Evolutionary conservation across 345 rosid species (phyloP).

Genomic region (Rhodamnia rubescens): DNA sequence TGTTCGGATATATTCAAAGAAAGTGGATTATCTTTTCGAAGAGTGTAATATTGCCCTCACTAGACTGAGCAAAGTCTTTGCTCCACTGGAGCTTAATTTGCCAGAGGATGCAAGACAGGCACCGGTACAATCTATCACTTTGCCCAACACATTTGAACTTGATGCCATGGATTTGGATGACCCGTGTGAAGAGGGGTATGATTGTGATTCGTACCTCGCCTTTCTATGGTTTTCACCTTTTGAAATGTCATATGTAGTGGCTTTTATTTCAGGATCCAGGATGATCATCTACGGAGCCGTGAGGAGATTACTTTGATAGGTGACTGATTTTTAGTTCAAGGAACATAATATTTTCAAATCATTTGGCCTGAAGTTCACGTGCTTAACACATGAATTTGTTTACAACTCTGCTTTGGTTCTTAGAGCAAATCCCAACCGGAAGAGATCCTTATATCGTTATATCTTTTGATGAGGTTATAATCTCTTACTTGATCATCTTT

Average conservation of each 20-base stretch:
- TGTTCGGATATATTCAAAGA: conserved; percentile 77
- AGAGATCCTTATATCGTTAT: conserved; percentile 50
- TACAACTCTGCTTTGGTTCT: neutral
- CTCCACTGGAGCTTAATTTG: conserved; percentile 36
- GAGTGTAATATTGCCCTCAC: conserved; percentile 38
- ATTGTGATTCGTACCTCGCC: neutral
- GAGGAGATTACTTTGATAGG: conserved; percentile 79
- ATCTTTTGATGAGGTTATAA: conserved; percentile 54
- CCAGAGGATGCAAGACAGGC: conserved; percentile 68
- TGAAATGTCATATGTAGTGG: neutral
- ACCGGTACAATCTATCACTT: conserved; percentile 45
- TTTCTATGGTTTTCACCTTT: neutral
- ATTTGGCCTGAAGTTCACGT: neutral
- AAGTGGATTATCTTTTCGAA: conserved; percentile 65
- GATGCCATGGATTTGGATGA: conserved; percentile 47
- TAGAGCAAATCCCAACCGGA: conserved; percentile 58
- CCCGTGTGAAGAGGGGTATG: conserved; percentile 22
- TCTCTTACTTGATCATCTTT: neutral
- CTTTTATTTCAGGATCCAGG: conserved; percentile 22
- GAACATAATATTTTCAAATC: neutral
- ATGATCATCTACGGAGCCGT: conserved; percentile 32
- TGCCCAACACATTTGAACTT: conserved; percentile 55
- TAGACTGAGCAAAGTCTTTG: conserved; percentile 40
- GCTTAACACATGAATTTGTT: neutral
- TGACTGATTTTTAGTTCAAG: neutral